A percentile compares a stretch with the other conserved stretches of the same genome.
These are phyloP conservation scores for Candida ulmi DNA, from an alignment of 805 yeast genomes.

Conservation along the genomic window DNA sequence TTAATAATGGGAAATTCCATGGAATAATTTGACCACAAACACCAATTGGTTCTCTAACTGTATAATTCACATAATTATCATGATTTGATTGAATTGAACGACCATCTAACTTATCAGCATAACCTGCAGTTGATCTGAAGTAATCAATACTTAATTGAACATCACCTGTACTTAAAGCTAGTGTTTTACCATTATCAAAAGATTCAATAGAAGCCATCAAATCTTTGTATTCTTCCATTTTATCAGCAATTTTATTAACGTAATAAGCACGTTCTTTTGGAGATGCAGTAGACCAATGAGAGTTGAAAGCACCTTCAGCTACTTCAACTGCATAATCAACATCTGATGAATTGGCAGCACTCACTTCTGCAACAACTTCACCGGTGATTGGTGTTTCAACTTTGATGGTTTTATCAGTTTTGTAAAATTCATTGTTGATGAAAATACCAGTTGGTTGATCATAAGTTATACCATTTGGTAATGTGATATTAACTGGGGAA, in stretches of 20 bases:
- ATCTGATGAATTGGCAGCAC: constrained; percentile 55
- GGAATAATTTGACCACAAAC: constrained; percentile 82
- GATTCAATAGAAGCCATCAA: constrained; percentile 64
- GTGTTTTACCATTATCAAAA: constrained; percentile 73
- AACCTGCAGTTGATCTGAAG: constrained; percentile 68
- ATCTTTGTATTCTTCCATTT: constrained; percentile 59
- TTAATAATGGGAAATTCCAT: constrained; percentile 80
- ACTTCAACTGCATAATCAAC: constrained; percentile 66
- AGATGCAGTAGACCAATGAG: constrained; percentile 52
- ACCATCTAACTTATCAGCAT: constrained; percentile 66
- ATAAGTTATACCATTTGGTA: constrained; percentile 63
- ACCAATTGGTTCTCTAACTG: constrained; percentile 72
- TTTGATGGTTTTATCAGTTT: constrained; percentile 48
- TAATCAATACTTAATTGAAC: constrained; percentile 58
- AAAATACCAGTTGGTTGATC: constrained; percentile 85
- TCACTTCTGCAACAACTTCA: constrained; percentile 51
- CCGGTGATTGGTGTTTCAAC: constrained; percentile 60
- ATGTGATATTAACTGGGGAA: constrained; percentile 36
- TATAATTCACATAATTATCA: constrained; percentile 54
- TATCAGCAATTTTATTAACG: constrained; percentile 59
- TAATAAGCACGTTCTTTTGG: constrained; percentile 51
- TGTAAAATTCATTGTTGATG: constrained; percentile 78
- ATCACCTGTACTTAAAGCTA: constrained; percentile 61
- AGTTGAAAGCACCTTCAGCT: constrained; percentile 57
- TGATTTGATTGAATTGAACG: constrained; percentile 55